Base-by-base conservation (phyloP, 1,139 yeast species). In the Debaryomyces udenii region DNA sequence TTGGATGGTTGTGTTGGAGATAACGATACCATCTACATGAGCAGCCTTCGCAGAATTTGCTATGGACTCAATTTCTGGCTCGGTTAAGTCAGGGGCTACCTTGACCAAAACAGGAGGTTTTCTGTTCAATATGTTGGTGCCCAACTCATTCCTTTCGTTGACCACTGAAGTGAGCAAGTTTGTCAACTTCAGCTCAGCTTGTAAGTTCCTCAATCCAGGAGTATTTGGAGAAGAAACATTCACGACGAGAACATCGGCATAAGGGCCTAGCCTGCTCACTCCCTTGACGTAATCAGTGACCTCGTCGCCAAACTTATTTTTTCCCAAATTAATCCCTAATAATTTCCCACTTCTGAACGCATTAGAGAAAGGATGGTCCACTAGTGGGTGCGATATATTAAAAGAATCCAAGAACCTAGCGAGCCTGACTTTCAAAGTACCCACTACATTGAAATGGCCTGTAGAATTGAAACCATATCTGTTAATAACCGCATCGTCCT, bases 181-280 rank as follows among this genome's bases (percentile, higher is more conserved):
- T 7, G 89, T 79, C 44, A 91, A 74, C 59, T 85, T 86, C 46
- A 74, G 75, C 54, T 88, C 96, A 46, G 70, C 78, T 66, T 91
- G 99, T 49, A 91, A 75, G 51, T 83, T 89, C 56, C 98, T 80
- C 50, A 91, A 74, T 2, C 98, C 98, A 2, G 98, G 97, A 1
- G 98, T 93, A 60, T 91, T 91, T 46, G 99, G 99, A 37, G 96
- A 86, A 0, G 96, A 89, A n/a, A 91, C 96, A 56, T 91, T 91
- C 49, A 91, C 78, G 29, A 91, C 93, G 44, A 91, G 69, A 5
- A 88, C 91, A 65, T 93, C 98, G 3, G 98, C 96, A 55, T 76
- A 82, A 10, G 83, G 80, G 7, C 95, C 96, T 52, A 91, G 79
- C 41, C 84, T 72, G 45, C 80, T 78, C 29, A 93, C 96, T 44